Evolutionary conservation across 2,329 filamentous ascomycete species (phyloP).

Genomic region (Leptographium flavum): DNA sequence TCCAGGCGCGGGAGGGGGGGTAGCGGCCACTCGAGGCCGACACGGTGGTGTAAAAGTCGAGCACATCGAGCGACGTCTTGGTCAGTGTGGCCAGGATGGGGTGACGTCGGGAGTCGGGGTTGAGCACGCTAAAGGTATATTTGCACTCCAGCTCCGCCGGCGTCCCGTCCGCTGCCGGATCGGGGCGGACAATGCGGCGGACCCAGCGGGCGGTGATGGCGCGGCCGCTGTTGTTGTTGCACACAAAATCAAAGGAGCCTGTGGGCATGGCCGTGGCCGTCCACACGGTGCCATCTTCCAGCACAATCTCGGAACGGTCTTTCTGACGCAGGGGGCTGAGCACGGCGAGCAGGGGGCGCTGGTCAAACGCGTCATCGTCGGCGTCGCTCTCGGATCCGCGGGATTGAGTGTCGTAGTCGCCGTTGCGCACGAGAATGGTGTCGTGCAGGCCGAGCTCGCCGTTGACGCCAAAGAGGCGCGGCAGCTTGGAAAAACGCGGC

Average conservation of each 20-base stretch:
- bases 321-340: slow-evolving; percentile 47
- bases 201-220: slow-evolving; percentile 57
- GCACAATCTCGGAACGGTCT: slow-evolving; percentile 48
- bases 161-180: slow-evolving; percentile 5
- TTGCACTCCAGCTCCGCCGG: slow-evolving; percentile 29
- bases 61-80: slow-evolving; percentile 49
- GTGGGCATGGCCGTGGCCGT: slow-evolving; percentile 33
- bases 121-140: slow-evolving; percentile 67
- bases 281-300: slow-evolving; percentile 50
- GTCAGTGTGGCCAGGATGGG: slow-evolving; percentile 60
- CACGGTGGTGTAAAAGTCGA: slow-evolving; percentile 50
- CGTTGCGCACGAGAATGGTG: slow-evolving; percentile 55
- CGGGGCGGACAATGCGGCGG: slow-evolving; percentile 22
- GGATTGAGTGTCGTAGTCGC: slow-evolving; percentile 39
- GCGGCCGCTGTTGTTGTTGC: slow-evolving; percentile 41
- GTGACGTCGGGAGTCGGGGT: slow-evolving; percentile 53
- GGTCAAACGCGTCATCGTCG: slow-evolving; percentile 27
- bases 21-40: slow-evolving; percentile 31
- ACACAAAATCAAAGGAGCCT: slow-evolving; percentile 53
- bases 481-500: slow-evolving; percentile 44
- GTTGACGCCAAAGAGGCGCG: slow-evolving; percentile 48
- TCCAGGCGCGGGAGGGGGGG: slow-evolving; percentile 26
- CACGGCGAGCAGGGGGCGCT: slow-evolving; percentile 47
- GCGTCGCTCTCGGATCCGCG: slow-evolving; percentile 25
- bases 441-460: slow-evolving; percentile 52